Percentiles rank a stretch among this genome's conserved stretches.
phyloP scores from a whole-genome alignment of 805 yeast species.

The Ogataea neopini region DNA sequence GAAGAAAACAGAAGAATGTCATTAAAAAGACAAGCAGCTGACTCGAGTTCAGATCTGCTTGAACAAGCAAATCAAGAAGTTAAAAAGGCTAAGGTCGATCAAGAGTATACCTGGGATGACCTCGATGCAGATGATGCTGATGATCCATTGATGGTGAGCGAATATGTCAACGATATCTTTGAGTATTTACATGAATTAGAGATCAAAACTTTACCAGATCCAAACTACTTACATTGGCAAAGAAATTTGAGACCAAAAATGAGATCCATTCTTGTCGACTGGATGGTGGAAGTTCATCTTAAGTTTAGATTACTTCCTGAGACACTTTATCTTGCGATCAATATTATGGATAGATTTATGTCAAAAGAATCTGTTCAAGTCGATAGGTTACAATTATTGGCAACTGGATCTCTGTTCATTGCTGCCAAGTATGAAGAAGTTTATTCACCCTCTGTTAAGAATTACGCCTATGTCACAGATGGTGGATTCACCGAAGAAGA shows the following conservation, averaged over 20 bases:
- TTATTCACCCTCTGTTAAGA: slow-evolving; percentile 78
- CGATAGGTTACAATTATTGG: slow-evolving; percentile 79
- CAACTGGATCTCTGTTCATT: slow-evolving; percentile 81
- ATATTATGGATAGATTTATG: slow-evolving; percentile 85
- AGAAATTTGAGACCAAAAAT: slow-evolving; percentile 73
- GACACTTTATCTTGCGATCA: slow-evolving; percentile 79
- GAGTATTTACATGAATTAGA: slow-evolving; percentile 75
- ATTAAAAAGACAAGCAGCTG: slow-evolving; percentile 56
- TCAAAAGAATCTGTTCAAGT: slow-evolving; percentile 71
- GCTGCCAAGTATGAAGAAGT: slow-evolving; percentile 96
- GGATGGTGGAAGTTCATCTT: slow-evolving; percentile 89
- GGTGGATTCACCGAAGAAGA: slow-evolving; percentile 81
- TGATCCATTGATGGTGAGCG: slow-evolving; percentile 88
- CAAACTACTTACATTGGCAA: slow-evolving; percentile 66
- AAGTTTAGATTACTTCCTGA: slow-evolving; percentile 84
- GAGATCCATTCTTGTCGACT: slow-evolving; percentile 87
- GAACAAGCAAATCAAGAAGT: slow-evolving; percentile 30
- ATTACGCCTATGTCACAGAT: slow-evolving; percentile 86
- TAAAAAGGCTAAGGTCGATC: slow-evolving; percentile 38
- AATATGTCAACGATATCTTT: slow-evolving; percentile 86
- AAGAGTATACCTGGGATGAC: slow-evolving; percentile 62
- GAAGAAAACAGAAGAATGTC: slow-evolving; percentile 36
- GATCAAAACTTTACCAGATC: slow-evolving; percentile 67
- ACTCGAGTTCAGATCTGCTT: slow-evolving; percentile 45
- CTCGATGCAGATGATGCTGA: slow-evolving; percentile 68